These are phyloP conservation scores for Geotrichum histeridarum DNA, from an alignment of 1,139 yeast species.

Conservation along the genomic window DNA sequence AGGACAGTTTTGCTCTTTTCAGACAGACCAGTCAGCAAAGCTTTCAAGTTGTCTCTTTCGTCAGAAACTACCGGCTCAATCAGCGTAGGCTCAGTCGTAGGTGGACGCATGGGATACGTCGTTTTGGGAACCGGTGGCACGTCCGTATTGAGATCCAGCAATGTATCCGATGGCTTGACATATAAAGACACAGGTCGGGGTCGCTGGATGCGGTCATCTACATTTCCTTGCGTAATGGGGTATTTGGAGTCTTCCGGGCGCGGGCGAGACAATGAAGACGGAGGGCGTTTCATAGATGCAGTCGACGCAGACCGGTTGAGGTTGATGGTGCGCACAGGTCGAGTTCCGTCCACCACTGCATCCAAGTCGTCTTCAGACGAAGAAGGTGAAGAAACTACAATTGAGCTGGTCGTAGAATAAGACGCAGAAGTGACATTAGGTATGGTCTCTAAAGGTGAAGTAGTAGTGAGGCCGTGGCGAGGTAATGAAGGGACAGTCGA, in stretches of 20 bases:
- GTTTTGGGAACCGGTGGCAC: background rate
- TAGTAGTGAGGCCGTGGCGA: slow-evolving; percentile 6
- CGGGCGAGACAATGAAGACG: slow-evolving; percentile 1
- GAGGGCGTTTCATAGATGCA: slow-evolving; percentile 13
- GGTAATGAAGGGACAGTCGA: background rate
- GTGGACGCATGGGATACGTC: slow-evolving; percentile 8
- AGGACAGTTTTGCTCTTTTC: slow-evolving; percentile 36
- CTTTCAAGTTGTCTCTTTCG: slow-evolving; percentile 33
- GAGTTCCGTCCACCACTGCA: slow-evolving; percentile 5
- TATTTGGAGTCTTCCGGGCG: background rate
- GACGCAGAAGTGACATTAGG: background rate
- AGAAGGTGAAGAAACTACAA: slow-evolving; percentile 5
- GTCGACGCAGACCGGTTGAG: slow-evolving; percentile 11
- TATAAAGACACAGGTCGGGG: slow-evolving; percentile 17
- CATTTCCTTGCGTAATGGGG: background rate
- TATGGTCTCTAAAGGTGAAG: slow-evolving; percentile 2
- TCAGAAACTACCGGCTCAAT: slow-evolving; percentile 22
- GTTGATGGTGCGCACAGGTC: slow-evolving; percentile 2
- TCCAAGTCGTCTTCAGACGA: slow-evolving; percentile 16
- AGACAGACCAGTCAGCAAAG: slow-evolving; percentile 37
- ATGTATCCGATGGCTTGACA: slow-evolving; percentile 11
- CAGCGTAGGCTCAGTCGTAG: slow-evolving; percentile 19
- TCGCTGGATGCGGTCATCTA: slow-evolving; percentile 6
- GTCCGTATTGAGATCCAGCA: slow-evolving; percentile 11
- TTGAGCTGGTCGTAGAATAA: background rate